Percentiles rank a stretch among this genome's conserved stretches.
These are phyloP conservation scores for Torrubiella hemipterigena DNA, from an alignment of 2,329 filamentous ascomycete genomes.

Conservation along the genomic window DNA sequence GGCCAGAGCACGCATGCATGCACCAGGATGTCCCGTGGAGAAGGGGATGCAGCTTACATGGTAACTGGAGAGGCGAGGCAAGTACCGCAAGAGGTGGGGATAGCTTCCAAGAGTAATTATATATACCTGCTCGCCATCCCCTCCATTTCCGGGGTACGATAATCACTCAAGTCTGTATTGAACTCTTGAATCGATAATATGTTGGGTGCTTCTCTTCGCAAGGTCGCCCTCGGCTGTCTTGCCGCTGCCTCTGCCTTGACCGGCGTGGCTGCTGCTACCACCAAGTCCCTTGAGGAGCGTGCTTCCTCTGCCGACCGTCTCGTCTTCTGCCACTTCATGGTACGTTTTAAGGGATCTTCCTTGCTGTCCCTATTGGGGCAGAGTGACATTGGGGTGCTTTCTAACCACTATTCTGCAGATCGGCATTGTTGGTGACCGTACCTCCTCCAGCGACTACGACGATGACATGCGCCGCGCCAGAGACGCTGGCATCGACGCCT, in stretches of 20 bases:
- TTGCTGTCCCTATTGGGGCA: neutral
- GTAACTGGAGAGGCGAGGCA: no score
- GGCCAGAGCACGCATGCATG: no score
- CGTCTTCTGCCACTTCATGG: slow-evolving; percentile 33
- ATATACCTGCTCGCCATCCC: no score
- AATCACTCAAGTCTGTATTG: no score
- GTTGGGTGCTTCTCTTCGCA: slow-evolving; percentile 7
- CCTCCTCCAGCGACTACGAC: slow-evolving; percentile 30
- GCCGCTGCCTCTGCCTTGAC: slow-evolving; percentile 8
- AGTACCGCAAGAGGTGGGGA: no score
- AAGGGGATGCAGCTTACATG: no score
- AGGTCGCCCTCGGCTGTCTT: slow-evolving; percentile 8
- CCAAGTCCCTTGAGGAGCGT: slow-evolving; percentile 8
- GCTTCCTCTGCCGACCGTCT: slow-evolving; percentile 11
- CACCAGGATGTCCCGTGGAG: no score
- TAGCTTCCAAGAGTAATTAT: no score
- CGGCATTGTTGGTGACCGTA: slow-evolving; percentile 29
- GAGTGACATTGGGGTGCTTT: neutral
- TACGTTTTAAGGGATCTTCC: slow-evolving; percentile 7
- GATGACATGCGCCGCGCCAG: slow-evolving; percentile 33
- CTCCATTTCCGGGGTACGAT: no score
- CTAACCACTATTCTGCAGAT: slow-evolving; percentile 16
- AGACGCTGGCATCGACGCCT: slow-evolving; percentile 31
- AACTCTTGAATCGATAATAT: no score
- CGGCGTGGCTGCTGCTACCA: slow-evolving; percentile 4